Base-by-base conservation (phyloP, 2,329 filamentous ascomycete species). In the Cephalotrichum gorgonifer region DNA sequence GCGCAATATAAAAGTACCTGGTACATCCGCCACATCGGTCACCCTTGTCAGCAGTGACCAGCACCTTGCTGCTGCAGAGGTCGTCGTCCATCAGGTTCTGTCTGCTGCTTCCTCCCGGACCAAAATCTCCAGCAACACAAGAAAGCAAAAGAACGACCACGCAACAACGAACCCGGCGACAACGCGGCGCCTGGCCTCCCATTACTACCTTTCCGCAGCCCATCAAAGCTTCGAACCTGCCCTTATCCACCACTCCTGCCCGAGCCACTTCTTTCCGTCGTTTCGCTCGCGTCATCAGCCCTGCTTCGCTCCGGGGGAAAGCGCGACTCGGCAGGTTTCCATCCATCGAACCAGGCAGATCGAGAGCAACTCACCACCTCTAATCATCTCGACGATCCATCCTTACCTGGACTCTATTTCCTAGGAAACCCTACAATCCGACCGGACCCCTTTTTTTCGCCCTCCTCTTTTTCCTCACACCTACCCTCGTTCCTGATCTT, bases 51-150 rank as follows among this genome's bases (percentile, higher is more conserved):
- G n/a, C n/a, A n/a, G n/a, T n/a, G n/a, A n/a, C 30, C 33, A 47
- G 33, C 41, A 41, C 39, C 47, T 25, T 41, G n/a, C 23, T 23
- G 44, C 44, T 27, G 23, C 46, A 48, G 35, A 30, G 41, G 39
- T 49, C 47, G 42, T 49, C n/a, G n/a, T n/a, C n/a, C n/a, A n/a
- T n/a, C 47, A 49, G 47, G 47, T 49, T 44, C 28, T 44, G 31
- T n/a, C 38, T 38, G 44, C 30, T 47, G 35, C 35, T 22, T n/a
- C 33, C 27, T 43, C 28, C 30, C 26, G 38, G 17, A 15, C 27
- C 17, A 43, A 38, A 39, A 43, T 35, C 41, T 49, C 47, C 39
- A 25, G 26, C 23, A 28, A 28, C 43, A 41, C 42, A 44, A 43
- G 47, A 39, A 39, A 49, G 26, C 31, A 48, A 23, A 35, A 41